Evolutionary conservation across 2,329 filamentous ascomycete genomes (phyloP), one percentile per base, ranked within the genome.

Genomic region (Colletotrichum cuscutae): DNA sequence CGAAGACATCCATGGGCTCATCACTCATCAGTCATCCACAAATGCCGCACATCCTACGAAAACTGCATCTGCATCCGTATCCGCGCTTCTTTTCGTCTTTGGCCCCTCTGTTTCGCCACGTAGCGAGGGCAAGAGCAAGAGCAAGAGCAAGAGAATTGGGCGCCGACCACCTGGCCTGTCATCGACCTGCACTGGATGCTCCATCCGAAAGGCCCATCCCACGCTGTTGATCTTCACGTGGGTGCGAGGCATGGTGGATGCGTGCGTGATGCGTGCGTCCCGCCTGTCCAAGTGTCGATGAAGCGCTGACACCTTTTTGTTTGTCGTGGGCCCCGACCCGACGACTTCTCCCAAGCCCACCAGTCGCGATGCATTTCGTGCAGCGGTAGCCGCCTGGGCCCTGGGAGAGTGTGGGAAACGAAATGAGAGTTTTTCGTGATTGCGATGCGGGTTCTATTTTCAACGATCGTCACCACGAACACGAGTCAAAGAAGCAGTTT

Each of bases 181-280:
- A 22, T 22, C 28, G 19, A n/a, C 24, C 13, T 30, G 46, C 7
- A 72, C 22, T 69, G 59, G 69, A 69, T 57, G 32, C 53, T 56
- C 65, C 69, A 72, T 72, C 69, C 49, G 65, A 60, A 52, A n/a
- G n/a, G n/a, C 26, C 15, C 28, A 22, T 54, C n/a, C 52, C 52
- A 30, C 42, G 59, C 15, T 15, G 52, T 24, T 64, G 70, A 72
- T 72, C 53, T 37, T 64, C 54, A 64, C 70, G 65, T 69, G 70
- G 70, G 22, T 65, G 65, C 22, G 42, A 65, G 28, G 54, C 61
- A 53, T 24, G 37, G 56, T 15, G 6, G 15, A 56, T 35, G 56
- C 42, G 12, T 54, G 67, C 59, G 54, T 65, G 15, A 56, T 35
- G 56, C 42, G 12, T 54, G 67, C 59, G 54, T 65, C n/a, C 61